These are phyloP conservation scores for Podospora anserina DNA, from an alignment of 495 filamentous ascomycete genomes.

Conservation along the genomic window DNA sequence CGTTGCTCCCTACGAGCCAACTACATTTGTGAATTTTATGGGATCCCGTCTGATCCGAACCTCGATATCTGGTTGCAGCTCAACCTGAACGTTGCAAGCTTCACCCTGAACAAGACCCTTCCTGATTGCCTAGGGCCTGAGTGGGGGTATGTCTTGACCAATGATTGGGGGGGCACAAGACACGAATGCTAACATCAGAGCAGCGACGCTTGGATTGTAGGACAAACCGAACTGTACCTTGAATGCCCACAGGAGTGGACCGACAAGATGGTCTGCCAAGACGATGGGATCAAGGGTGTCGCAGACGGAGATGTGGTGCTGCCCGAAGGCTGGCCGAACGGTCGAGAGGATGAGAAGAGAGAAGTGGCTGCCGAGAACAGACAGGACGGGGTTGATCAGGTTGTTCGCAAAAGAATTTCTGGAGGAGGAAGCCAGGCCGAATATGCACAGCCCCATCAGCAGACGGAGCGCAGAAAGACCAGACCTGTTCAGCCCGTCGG, in stretches of 20 bases:
- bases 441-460: not conserved
- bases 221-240: constrained; percentile 6
- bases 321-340: not conserved
- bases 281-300: constrained; percentile 5
- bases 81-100: constrained; percentile 11
- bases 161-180: not conserved
- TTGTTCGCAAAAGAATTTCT: not conserved
- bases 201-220: constrained; percentile 5
- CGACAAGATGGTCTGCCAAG: not conserved
- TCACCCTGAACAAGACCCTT: constrained; percentile 12
- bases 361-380: not conserved
- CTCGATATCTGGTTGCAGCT: constrained; percentile 18
- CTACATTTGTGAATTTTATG: constrained; percentile 19
- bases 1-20: constrained; percentile 13
- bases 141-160: not conserved
- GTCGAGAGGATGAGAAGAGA: not conserved
- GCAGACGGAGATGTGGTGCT: constrained; percentile 3
- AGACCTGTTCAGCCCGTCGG: not conserved
- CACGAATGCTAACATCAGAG: not conserved
- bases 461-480: constrained; percentile 3
- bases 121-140: not conserved
- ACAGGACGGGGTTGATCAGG: not conserved
- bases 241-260: constrained; percentile 1
- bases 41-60: constrained; percentile 3
- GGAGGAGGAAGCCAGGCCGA: not conserved